A percentile compares a stretch with the other conserved stretches of the same genome.
Conservation (phyloP, 306 rosid species). For the Ormosia semicastrata region DNA sequence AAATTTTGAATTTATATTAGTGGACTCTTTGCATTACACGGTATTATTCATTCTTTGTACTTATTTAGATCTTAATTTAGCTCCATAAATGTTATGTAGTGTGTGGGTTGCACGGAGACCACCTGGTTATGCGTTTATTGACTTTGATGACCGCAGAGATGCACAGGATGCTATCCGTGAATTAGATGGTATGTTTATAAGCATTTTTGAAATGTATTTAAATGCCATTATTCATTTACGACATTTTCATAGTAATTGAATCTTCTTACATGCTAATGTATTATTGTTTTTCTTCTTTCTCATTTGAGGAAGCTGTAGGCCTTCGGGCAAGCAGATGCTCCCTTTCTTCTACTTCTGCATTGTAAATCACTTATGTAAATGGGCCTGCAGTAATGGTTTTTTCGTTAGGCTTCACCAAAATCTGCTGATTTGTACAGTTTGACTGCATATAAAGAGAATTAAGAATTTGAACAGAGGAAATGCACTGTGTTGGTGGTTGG, state of each 20-base stretch:
- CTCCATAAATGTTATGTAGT: constrained; percentile 38
- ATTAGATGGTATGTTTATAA: constrained; percentile 70
- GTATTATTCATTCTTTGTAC: background rate
- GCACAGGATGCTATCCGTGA: constrained; percentile 94
- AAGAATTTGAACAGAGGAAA: background rate
- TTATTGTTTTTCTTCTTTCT: background rate
- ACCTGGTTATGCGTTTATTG: constrained; percentile 97
- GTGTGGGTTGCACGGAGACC: constrained; percentile 99
- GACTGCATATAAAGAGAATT: background rate
- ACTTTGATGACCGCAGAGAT: constrained; percentile 89
- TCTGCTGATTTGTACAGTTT: background rate
- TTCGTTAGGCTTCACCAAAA: background rate
- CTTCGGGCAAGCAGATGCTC: constrained; percentile 3
- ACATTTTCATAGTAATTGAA: background rate
- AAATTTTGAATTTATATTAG: background rate
- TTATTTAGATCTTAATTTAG: background rate
- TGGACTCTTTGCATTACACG: background rate
- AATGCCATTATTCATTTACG: background rate
- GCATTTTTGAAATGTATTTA: background rate
- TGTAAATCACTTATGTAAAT: background rate
- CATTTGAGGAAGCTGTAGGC: constrained; percentile 26
- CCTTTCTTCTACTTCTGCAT: constrained; percentile 17
- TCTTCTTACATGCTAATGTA: constrained; percentile 4
- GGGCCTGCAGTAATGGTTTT: background rate
- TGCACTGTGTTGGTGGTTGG: background rate